Evolutionary conservation across 768 basidiomycete species (phyloP).

Genomic region (Agrocybe chaxingu): DNA sequence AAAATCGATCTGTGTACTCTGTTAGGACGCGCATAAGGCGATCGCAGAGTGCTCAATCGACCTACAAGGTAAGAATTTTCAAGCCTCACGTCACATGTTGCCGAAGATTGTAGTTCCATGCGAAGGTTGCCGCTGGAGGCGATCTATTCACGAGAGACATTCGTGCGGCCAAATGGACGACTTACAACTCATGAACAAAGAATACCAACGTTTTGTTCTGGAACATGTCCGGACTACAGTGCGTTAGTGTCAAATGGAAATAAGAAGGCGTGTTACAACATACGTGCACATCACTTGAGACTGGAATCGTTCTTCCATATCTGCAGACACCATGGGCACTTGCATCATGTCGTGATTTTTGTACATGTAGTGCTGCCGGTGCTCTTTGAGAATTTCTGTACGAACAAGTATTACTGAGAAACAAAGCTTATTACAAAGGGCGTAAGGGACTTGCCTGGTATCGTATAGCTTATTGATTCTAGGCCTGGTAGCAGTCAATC

Average conservation of each 20-base stretch:
- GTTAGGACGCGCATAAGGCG: not conserved
- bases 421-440: not conserved
- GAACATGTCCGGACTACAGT: slow-evolving; percentile 68
- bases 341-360: slow-evolving; percentile 75
- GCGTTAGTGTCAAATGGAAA: not conserved
- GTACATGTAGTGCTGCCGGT: slow-evolving; percentile 83
- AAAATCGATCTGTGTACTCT: slow-evolving; percentile 68
- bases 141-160: not conserved
- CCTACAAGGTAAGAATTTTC: slow-evolving; percentile 83
- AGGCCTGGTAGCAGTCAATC: slow-evolving; percentile 39
- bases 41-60: not conserved
- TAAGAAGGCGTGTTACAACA: slow-evolving; percentile 23
- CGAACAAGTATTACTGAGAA: not conserved
- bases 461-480: slow-evolving; percentile 59
- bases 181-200: slow-evolving; percentile 95
- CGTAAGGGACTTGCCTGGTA: slow-evolving; percentile 49
- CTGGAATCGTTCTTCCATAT: slow-evolving; percentile 69
- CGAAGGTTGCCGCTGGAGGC: slow-evolving; percentile 80
- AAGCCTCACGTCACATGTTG: slow-evolving; percentile 68
- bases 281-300: slow-evolving; percentile 91
- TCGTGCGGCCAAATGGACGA: slow-evolving; percentile 3
- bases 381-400: slow-evolving; percentile 81
- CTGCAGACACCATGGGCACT: slow-evolving; percentile 67
- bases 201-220: slow-evolving; percentile 75
- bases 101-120: slow-evolving; percentile 72